Base-by-base conservation (phyloP, 2,329 filamentous ascomycete genomes). In the Fusarium euwallaceae region DNA sequence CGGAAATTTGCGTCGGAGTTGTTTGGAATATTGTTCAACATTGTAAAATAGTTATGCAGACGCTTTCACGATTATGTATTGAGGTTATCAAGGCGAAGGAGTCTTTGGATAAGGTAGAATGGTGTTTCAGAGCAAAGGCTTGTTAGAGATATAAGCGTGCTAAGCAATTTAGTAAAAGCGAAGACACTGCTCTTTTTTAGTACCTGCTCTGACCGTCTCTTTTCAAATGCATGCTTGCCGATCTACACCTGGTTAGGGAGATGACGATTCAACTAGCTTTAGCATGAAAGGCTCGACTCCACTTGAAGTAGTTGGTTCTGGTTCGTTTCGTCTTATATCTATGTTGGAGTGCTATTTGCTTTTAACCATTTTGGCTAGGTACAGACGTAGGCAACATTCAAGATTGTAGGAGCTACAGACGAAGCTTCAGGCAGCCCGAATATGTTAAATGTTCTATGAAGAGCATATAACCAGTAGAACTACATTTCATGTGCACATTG, bases 11-110 rank as follows among this genome's bases (percentile, higher is more conserved):
- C 39, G 39, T 43, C 17, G n/a, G 39, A 29, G 16, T 29, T 29
- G 16, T 29, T 29, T n/a, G 24, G 48, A n/a, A 27, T 51, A 29
- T 51, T 51, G 24, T 53, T 29, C 24, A 53, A 53, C 12, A 53
- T 53, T 53, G 48, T 53, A 53, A 53, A 29, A 53, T 53, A 53
- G 9, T 48, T 53, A 29, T 29, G 24, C 48, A 53, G 48, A 53
- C 16, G 10, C 27, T 29, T 53, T 53, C 9, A 53, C 16, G 48
- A 53, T 29, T 17, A 53, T 29, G 17, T 53, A 29, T 17, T 17
- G 8, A 24, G 43, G 43, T 24, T 27, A 17, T 43, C 3, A 48
- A 48, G 43, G 43, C 20, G 12, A 22, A 29, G 48, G 48, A 53
- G 24, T 53, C 12, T n/a, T 17, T 29, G 24, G 48, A 29, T 29